phyloP scores from a whole-genome alignment of 2,329 filamentous ascomycete genomes.

The Cercospora zeina region DNA sequence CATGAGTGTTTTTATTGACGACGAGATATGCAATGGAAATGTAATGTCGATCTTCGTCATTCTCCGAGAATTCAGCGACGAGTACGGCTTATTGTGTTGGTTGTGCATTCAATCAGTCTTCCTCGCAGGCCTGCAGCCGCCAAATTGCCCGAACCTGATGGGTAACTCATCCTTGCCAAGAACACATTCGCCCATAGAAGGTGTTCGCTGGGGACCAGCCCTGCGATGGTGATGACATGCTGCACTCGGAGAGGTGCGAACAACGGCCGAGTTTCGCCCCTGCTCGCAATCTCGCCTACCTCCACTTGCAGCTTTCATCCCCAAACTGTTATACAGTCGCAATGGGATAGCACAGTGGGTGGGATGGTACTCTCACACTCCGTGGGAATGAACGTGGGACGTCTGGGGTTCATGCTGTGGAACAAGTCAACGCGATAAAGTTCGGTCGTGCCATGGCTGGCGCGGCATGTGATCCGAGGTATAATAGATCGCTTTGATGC shows the following conservation, averaged over 20 bases:
- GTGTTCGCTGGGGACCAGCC: neutral
- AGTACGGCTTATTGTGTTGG: neutral
- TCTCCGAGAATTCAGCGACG: no score
- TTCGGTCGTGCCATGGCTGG: slow-evolving; percentile 3
- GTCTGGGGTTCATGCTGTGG: neutral
- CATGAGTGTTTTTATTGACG: neutral
- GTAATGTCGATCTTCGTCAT: no score
- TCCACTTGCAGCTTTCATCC: no score
- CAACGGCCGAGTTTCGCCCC: slow-evolving; percentile 6
- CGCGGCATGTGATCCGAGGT: slow-evolving; percentile 8
- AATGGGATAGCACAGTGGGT: neutral
- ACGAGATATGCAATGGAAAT: neutral
- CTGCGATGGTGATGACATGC: neutral
- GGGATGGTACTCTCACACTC: neutral
- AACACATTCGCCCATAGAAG: neutral
- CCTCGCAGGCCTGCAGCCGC: neutral
- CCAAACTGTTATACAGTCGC: neutral
- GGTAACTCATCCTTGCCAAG: neutral
- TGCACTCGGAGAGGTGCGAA: neutral
- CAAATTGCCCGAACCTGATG: neutral
- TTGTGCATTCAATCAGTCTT: neutral
- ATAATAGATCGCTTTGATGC: slow-evolving; percentile 4
- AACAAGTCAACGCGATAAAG: neutral
- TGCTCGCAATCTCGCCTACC: neutral
- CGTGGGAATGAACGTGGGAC: neutral